These are phyloP conservation scores for Angomonas ambiguus DNA, from an alignment of 208 protist genomes.

Conservation along the genomic window DNA sequence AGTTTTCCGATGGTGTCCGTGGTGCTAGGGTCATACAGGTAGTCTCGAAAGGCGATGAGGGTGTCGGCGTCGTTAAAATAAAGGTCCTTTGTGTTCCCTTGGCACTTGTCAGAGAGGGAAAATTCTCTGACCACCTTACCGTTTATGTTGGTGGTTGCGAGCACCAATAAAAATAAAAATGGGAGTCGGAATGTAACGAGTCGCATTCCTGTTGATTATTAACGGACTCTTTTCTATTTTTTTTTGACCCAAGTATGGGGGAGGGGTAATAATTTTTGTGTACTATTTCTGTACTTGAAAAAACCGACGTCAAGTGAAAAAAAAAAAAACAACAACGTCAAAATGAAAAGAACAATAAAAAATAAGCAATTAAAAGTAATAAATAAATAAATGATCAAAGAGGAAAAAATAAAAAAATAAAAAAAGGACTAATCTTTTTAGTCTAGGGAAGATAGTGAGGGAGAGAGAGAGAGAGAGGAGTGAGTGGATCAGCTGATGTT, in stretches of 20 bases:
- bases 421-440: neutral
- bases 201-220: neutral
- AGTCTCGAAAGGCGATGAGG: neutral
- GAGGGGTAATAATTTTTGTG: neutral
- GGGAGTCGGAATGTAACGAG: neutral
- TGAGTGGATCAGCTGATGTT: no score
- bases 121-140: neutral
- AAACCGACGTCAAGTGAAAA: neutral
- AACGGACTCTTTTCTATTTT: neutral
- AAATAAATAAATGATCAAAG: constrained; percentile 9
- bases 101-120: neutral
- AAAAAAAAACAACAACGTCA: neutral
- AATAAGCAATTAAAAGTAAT: neutral
- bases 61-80: neutral
- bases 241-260: neutral
- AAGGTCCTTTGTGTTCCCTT: neutral
- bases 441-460: neutral
- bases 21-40: neutral
- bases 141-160: constrained; percentile 3
- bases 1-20: neutral
- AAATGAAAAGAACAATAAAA: constrained; percentile 4
- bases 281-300: neutral
- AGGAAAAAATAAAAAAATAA: constrained; percentile 9
- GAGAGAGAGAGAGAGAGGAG: neutral
- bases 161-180: neutral